These are phyloP conservation scores for Bruguiera sexangula DNA, from an alignment of 345 rosid genomes.

Conservation along the genomic window DNA sequence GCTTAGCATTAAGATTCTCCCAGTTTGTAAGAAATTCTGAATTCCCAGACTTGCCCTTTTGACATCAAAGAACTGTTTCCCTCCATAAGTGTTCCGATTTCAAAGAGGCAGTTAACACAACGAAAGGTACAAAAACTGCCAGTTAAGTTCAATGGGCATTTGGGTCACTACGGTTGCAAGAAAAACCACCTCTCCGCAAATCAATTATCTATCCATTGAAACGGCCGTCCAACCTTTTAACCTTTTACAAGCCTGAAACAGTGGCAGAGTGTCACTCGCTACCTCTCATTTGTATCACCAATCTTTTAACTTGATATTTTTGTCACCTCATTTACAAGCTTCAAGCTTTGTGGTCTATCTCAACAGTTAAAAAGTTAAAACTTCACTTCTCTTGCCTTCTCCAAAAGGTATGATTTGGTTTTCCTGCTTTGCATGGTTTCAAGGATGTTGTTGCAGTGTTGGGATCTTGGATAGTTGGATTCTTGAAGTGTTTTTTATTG, in stretches of 20 bases:
- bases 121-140: background rate
- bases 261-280: background rate
- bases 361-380: constrained; percentile 9
- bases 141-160: constrained; percentile 17
- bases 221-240: constrained; percentile 19
- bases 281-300: constrained; percentile 9
- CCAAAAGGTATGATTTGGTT: constrained; percentile 21
- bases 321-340: constrained; percentile 12
- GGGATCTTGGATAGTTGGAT: constrained; percentile 4
- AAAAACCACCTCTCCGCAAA: background rate
- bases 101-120: no score
- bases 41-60: no score
- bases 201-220: constrained; percentile 23
- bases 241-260: background rate
- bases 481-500: constrained; percentile 1
- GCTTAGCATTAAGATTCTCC: no score
- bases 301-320: constrained; percentile 17
- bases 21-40: background rate
- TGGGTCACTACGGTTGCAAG: constrained; percentile 5
- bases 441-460: background rate
- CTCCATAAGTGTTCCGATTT: constrained; percentile 9
- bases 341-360: constrained; percentile 6
- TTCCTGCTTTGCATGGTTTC: constrained; percentile 4
- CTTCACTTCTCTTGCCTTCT: constrained; percentile 7
- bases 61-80: background rate